Base-by-base conservation (phyloP, 2,329 filamentous ascomycete species). In the Thelonectria discophora region DNA sequence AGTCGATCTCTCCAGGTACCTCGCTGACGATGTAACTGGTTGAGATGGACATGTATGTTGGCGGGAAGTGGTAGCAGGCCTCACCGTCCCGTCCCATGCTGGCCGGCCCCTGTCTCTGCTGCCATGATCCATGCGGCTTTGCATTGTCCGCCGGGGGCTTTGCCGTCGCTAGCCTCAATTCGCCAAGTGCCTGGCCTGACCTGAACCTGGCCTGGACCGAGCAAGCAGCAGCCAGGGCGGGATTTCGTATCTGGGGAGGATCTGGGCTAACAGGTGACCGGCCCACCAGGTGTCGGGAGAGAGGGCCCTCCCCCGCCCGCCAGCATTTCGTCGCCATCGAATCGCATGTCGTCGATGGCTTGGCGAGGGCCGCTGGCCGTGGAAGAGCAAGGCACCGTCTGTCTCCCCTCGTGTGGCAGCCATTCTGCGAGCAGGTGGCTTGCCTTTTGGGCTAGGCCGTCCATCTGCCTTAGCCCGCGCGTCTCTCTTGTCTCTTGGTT, bases 251-350 rank as follows among this genome's bases (percentile, higher is more conserved):
- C 65, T 67, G 67, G 69, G 69, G 68, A 67, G 68, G 63, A 71
- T 71, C 67, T 69, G 64, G 62, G 51, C 64, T 62, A 71, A 68
- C 69, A 69, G 67, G 65, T 71, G 67, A 71, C 69, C 67, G 64
- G 63, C 55, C 66, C 60, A 69, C 65, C 45, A 34, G 60, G 64
- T 70, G 65, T 67, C 59, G 64, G 66, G 62, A 69, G 65, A 59
- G 68, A 50, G 60, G 62, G 46, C 61, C 64, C 62, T 50, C 56
- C 47, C 52, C 59, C 60, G 60, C 62, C 55, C 52, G 59, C 47
- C 40, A 61, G 55, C 62, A 69, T 62, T 46, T 47, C 42, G 43
- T 60, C 34, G 45, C 48, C 64, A 56, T 71, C 69, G 63, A 70
- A 71, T 69, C 56, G 64, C 65, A 71, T 66, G 67, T 59, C 57